phyloP scores from a whole-genome alignment of 1,284 basidiomycete genomes.

The Papiliotrema laurentii region DNA sequence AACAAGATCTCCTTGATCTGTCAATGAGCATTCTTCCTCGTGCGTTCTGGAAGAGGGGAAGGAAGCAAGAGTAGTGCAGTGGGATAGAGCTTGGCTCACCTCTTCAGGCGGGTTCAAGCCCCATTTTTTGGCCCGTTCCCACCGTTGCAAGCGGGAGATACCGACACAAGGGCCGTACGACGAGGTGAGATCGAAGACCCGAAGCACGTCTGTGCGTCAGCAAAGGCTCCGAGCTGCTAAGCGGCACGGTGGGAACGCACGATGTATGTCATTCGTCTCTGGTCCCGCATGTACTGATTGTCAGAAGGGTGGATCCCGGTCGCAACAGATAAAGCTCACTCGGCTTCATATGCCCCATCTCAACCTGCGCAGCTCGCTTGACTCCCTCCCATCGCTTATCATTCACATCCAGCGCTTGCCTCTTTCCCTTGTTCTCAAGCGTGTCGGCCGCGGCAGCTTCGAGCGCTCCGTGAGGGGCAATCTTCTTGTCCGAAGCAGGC shows the following conservation, averaged over 20 bases:
- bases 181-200: constrained; percentile 74
- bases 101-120: constrained; percentile 79
- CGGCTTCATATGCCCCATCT: constrained; percentile 57
- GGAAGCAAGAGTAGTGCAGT: neutral
- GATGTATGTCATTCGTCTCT: constrained; percentile 40
- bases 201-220: constrained; percentile 59
- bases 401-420: constrained; percentile 44
- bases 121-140: constrained; percentile 75
- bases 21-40: neutral
- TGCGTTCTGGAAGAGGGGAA: neutral
- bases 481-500: neutral
- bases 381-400: constrained; percentile 56
- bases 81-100: constrained; percentile 51
- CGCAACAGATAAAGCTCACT: constrained; percentile 52
- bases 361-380: constrained; percentile 53
- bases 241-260: constrained; percentile 29
- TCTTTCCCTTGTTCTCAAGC: constrained; percentile 1
- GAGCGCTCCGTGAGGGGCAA: too few relatives aligned
- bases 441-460: too few relatives aligned
- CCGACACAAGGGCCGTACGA: constrained; percentile 85
- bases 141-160: constrained; percentile 74
- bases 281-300: constrained; percentile 35
- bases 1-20: constrained; percentile 71
- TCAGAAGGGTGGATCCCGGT: neutral
- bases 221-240: neutral